Evolutionary conservation across 164 flowering plant genomes (phyloP).

Genomic region (Cinnamomum chago): DNA sequence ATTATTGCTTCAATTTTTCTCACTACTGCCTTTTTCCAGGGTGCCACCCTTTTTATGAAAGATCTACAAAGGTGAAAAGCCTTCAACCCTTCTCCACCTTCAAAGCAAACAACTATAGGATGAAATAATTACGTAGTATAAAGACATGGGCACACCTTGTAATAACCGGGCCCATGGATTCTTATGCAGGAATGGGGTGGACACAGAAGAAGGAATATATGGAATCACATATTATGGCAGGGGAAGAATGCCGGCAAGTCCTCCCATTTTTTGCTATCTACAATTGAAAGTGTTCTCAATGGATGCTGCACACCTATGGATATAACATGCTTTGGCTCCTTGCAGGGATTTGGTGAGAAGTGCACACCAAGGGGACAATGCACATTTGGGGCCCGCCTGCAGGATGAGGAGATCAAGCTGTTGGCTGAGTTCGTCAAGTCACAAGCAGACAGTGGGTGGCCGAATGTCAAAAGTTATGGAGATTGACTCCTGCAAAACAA

Average conservation of each 20-base stretch:
- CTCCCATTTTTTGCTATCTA: constrained; percentile 1
- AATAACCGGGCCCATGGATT: background rate
- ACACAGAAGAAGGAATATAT: constrained; percentile 43
- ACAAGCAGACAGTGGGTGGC: constrained; percentile 65
- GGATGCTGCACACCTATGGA: background rate
- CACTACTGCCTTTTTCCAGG: constrained; percentile 34
- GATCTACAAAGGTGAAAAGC: constrained; percentile 64
- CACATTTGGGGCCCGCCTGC: constrained; percentile 76
- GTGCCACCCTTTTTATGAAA: constrained; percentile 69
- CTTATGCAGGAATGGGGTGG: constrained; percentile 65
- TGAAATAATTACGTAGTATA: background rate
- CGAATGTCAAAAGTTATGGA: constrained; percentile 17
- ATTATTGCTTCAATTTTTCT: background rate
- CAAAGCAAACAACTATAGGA: background rate
- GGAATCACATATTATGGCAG: constrained; percentile 71
- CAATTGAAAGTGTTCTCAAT: background rate
- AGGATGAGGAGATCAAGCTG: constrained; percentile 75
- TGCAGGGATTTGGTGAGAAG: constrained; percentile 84
- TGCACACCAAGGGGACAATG: constrained; percentile 90
- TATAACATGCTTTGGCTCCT: background rate
- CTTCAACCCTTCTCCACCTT: background rate
- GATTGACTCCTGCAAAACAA: constrained; percentile 25
- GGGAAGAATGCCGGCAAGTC: constrained; percentile 88
- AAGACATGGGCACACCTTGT: constrained; percentile 5
- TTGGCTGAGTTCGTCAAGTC: constrained; percentile 70